A percentile compares a stretch with the other conserved stretches of the same genome.
Conservation (phyloP, 306 rosid genomes). For the Prunus kanzakura region DNA sequence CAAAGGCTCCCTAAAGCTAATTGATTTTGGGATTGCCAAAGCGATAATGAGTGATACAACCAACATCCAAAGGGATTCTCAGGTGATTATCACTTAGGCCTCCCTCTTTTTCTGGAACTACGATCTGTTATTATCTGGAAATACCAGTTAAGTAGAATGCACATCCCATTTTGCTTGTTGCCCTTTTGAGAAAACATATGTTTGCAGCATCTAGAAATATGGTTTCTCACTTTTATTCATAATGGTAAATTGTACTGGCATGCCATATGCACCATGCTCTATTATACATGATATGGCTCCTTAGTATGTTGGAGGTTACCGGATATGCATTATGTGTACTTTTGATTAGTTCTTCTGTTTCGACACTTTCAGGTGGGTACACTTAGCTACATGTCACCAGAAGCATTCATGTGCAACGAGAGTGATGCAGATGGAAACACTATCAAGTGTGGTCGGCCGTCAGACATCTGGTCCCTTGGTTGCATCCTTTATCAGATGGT, state of each 20-base stretch:
- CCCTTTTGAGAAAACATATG: not conserved
- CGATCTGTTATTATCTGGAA: not conserved
- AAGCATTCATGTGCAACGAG: constrained; percentile 95
- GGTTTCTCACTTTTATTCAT: not conserved
- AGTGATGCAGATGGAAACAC: constrained; percentile 79
- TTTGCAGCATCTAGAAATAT: not conserved
- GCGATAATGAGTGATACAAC: constrained; percentile 97
- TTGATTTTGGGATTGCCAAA: constrained; percentile 96
- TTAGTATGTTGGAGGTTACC: not conserved
- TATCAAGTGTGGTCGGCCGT: constrained; percentile 89
- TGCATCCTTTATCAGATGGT: constrained; percentile 99
- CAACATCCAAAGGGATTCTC: constrained; percentile 91
- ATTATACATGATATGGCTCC: not conserved
- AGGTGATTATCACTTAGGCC: constrained; percentile 42
- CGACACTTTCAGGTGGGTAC: constrained; percentile 68
- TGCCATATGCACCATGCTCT: not conserved
- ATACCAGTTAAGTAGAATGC: not conserved
- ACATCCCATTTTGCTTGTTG: constrained; percentile 3
- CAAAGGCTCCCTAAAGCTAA: constrained; percentile 87
- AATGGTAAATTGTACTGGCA: not conserved
- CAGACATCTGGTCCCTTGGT: constrained; percentile 96
- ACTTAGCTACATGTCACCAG: constrained; percentile 96
- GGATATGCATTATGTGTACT: not conserved
- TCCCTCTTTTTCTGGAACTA: not conserved
- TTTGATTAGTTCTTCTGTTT: constrained; percentile 7